These are phyloP conservation scores for Emiliania huxleyi DNA, from an alignment of 78 protist genomes.

Conservation along the genomic window DNA sequence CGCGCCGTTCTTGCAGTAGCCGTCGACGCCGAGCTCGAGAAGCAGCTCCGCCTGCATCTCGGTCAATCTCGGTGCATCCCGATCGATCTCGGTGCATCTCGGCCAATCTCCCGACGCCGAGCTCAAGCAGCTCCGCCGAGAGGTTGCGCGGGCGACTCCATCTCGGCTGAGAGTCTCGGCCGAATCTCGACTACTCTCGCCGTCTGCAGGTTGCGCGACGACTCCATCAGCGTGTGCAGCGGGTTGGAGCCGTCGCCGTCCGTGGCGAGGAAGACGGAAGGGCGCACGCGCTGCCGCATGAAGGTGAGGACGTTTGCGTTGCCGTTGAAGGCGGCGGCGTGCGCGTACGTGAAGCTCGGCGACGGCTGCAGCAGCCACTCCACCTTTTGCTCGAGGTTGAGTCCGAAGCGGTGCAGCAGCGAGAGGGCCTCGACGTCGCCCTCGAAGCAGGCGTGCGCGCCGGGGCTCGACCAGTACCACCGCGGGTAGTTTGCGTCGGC, in stretches of 20 bases:
- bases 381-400: neutral
- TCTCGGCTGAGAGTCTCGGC: too few species aligned
- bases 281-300: neutral
- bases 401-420: neutral
- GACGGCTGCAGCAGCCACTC: neutral
- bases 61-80: too few species aligned
- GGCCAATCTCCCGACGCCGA: too few species aligned
- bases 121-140: too few species aligned
- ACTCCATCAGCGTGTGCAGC: neutral
- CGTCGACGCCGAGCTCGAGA: neutral
- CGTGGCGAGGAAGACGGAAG: neutral
- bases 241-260: conserved; percentile 5
- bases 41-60: too few species aligned
- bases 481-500: neutral
- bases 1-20: neutral
- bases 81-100: too few species aligned
- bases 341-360: neutral
- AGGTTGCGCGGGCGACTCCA: neutral
- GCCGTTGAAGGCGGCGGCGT: conserved; percentile 21
- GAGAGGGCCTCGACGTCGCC: neutral
- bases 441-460: conserved; percentile 25
- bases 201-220: neutral
- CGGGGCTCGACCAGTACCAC: neutral
- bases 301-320: neutral
- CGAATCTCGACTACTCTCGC: too few species aligned